These are phyloP conservation scores for Gossypium rotundifolium DNA, from an alignment of 345 rosid species.

Conservation along the genomic window DNA sequence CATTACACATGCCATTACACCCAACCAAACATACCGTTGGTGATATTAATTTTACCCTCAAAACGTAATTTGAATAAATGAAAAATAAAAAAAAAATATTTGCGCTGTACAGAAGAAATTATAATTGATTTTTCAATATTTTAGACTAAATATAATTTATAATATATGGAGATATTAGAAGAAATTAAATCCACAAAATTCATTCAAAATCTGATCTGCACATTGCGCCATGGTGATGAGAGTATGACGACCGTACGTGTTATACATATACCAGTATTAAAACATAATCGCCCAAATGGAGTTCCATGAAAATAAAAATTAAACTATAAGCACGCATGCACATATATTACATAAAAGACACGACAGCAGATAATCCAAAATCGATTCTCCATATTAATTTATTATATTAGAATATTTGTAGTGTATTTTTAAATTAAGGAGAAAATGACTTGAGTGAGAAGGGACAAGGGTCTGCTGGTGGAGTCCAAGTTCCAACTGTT, in stretches of 20 bases:
- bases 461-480: background rate
- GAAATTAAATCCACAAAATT: no score
- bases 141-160: no score
- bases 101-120: no score
- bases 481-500: background rate
- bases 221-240: background rate
- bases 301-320: background rate
- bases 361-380: background rate
- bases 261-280: background rate
- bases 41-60: no score
- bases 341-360: background rate
- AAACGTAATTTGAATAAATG: no score
- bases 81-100: no score
- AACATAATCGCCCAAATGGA: background rate
- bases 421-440: background rate
- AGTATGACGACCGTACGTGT: background rate
- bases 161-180: no score
- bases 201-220: no score
- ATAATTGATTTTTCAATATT: no score
- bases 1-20: no score
- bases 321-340: background rate
- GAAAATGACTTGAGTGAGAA: constrained; percentile 5
- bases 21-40: no score
- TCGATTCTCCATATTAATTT: background rate
- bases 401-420: background rate